phyloP scores from a whole-genome alignment of 2,329 filamentous ascomycete species.

The Curvularia hawaiiensis region DNA sequence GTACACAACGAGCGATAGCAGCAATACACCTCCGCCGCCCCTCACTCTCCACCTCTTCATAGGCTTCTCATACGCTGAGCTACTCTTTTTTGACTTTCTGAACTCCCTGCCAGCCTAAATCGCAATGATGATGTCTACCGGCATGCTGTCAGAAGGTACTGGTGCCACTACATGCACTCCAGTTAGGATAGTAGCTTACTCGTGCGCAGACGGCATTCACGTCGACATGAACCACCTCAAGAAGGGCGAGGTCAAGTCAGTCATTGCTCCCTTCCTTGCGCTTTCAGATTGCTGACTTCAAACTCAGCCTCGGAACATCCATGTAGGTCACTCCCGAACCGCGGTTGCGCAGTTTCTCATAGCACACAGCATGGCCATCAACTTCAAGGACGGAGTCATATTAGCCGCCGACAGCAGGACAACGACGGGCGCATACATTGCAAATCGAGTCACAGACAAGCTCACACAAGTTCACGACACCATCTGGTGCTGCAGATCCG shows the following conservation, averaged over 20 bases:
- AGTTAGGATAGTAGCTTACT: constrained; percentile 33
- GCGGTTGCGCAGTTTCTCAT: constrained; percentile 23
- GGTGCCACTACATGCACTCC: constrained; percentile 7
- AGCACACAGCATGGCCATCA: constrained; percentile 86
- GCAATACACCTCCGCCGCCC: constrained; percentile 13
- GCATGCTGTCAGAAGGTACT: constrained; percentile 48
- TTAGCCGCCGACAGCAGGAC: constrained; percentile 97
- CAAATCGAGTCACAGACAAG: constrained; percentile 99
- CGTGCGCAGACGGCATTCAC: constrained; percentile 87
- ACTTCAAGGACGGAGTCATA: constrained; percentile 98
- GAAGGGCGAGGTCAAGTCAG: constrained; percentile 98
- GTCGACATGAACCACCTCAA: constrained; percentile 99
- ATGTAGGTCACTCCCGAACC: constrained; percentile 68
- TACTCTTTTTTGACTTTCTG: background rate
- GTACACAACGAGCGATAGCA: constrained; percentile 10
- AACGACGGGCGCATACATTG: constrained; percentile 97
- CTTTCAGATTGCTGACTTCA: constrained; percentile 6
- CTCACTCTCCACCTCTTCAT: background rate
- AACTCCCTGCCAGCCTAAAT: constrained; percentile 8
- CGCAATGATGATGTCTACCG: constrained; percentile 41
- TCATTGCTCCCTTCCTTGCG: constrained; percentile 19
- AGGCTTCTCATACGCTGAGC: background rate
- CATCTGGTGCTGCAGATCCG: constrained; percentile 99
- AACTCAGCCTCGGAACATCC: constrained; percentile 84
- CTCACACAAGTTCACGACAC: constrained; percentile 98